Base-by-base conservation (phyloP, 2,329 filamentous ascomycete genomes). In the Didymella arachidicola region DNA sequence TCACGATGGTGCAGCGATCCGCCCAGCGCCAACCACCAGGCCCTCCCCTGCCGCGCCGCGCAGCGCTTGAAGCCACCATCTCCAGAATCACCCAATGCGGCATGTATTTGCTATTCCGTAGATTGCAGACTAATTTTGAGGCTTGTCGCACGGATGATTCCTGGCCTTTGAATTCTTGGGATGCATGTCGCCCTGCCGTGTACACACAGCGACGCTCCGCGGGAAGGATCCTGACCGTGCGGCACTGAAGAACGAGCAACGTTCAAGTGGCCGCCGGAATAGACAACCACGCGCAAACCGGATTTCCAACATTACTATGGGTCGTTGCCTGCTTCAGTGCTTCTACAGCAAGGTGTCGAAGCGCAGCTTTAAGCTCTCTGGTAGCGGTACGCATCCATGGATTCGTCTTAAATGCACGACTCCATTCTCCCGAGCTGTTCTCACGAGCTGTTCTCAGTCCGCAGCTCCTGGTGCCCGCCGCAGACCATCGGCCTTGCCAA, bases 121-220 rank as follows among this genome's bases (percentile, higher is more conserved):
- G 57, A 60, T 46, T n/a, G 52, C 46, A 34, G 47, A 52, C n/a
- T 46, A 26, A 27, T 55, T 60, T 52, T 60, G 52, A 51, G 57
- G 57, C 57, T 60, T 60, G 57, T 52, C 57, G 57, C 57, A 60
- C 57, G 52, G 57, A 52, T 48, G 18, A 16, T 56, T 52, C 18
- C n/a, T 52, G 41, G 26, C 16, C 5, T n/a, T 36, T 12, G 42
- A 34, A 29, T 26, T 34, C 52, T 25, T 54, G 39, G 51, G 57
- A 32, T 60, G 52, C 52, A 54, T 48, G 47, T 41, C 46, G 41
- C 46, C 27, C 46, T 44, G 52, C 29, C 46, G 46, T 55, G 27
- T 43, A 43, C 41, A 39, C 22, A 43, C 14, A 18, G 30, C 25
- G 32, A 43, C 19, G 36, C 14, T 36, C 26, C 43, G 41, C 16